These are phyloP conservation scores for Pharus latifolius DNA, from an alignment of 176 grass and related monocot genomes.

Conservation along the genomic window DNA sequence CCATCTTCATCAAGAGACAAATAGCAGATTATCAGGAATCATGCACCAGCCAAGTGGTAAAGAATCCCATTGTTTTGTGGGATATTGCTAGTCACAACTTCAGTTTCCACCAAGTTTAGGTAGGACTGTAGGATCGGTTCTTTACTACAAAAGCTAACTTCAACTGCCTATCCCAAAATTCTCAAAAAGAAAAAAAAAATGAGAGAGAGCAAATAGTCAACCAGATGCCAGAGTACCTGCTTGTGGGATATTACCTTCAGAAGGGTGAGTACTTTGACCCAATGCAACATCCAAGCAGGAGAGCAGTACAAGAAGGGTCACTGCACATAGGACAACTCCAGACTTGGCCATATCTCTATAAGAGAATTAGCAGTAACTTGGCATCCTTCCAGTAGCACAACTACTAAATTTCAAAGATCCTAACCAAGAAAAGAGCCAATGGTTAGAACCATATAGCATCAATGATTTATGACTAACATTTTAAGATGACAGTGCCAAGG, in stretches of 20 bases:
- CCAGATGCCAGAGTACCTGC: too few species aligned
- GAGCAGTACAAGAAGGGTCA: conserved; percentile 9
- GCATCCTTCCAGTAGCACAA: background rate
- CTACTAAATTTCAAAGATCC: background rate
- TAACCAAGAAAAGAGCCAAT: background rate
- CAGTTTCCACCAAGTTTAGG: too few species aligned
- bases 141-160: background rate
- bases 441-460: background rate
- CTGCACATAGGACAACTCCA: background rate
- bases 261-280: conserved; percentile 27
- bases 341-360: background rate
- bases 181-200: background rate
- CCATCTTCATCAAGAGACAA: too few species aligned
- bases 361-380: background rate
- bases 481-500: background rate
- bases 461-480: background rate
- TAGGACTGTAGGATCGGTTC: background rate
- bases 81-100: too few species aligned
- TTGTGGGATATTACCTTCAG: conserved; percentile 19
- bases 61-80: too few species aligned
- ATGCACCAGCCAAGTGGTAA: background rate
- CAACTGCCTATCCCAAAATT: background rate
- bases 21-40: too few species aligned
- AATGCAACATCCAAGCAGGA: conserved; percentile 6
- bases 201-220: background rate